Evolutionary conservation across 805 yeast species (phyloP).

Genomic region (Zygosaccharomyces gambellarensis): DNA sequence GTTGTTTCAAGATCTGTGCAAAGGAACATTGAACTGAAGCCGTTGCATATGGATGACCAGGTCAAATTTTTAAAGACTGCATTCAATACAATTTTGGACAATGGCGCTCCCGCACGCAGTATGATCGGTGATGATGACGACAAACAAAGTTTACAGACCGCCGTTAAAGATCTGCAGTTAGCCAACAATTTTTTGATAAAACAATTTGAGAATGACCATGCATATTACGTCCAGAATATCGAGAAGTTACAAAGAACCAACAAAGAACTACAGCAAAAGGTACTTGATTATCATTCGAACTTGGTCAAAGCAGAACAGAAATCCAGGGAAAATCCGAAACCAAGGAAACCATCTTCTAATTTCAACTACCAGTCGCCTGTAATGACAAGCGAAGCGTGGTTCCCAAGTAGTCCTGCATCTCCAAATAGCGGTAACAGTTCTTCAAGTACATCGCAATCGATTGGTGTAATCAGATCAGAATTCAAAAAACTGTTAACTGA

Average conservation of each 20-base stretch:
- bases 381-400: slow-evolving; percentile 13
- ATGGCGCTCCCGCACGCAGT: background rate
- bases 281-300: slow-evolving; percentile 38
- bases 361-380: slow-evolving; percentile 39
- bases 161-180: slow-evolving; percentile 62
- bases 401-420: slow-evolving; percentile 13
- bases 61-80: slow-evolving; percentile 28
- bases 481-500: slow-evolving; percentile 61
- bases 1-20: slow-evolving; percentile 29
- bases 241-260: slow-evolving; percentile 51
- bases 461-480: slow-evolving; percentile 59
- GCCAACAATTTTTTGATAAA: slow-evolving; percentile 65
- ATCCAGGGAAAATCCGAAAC: slow-evolving; percentile 34
- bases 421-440: slow-evolving; percentile 17
- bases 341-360: slow-evolving; percentile 38
- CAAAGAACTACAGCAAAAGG: slow-evolving; percentile 46
- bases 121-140: slow-evolving; percentile 2
- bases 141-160: slow-evolving; percentile 42
- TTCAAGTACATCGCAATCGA: slow-evolving; percentile 35
- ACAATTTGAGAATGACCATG: slow-evolving; percentile 63
- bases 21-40: slow-evolving; percentile 27
- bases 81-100: slow-evolving; percentile 24
- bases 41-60: slow-evolving; percentile 21
- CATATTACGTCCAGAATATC: slow-evolving; percentile 48
- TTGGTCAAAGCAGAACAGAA: slow-evolving; percentile 38